Base-by-base conservation (phyloP, 2,329 filamentous ascomycete genomes). In the Hypoxylon sp. region DNA sequence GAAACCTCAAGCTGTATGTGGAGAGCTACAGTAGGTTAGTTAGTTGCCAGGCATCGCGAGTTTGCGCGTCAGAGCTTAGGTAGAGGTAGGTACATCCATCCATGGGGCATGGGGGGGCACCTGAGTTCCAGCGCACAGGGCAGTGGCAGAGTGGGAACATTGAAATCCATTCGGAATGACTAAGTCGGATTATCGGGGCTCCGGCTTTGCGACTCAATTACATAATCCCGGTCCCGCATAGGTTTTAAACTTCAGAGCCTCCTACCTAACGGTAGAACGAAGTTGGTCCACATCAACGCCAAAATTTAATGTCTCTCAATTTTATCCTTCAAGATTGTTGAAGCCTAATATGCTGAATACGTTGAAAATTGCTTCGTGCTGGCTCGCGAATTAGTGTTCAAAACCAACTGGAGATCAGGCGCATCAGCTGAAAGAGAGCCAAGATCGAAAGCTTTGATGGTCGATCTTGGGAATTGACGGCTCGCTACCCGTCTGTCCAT, bases 31-130 rank as follows among this genome's bases (percentile, higher is more conserved):
- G 59, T 28, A 30, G 5, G 2, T n/a, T n/a, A 7, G 7, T 67
- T 63, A 28, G 25, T 62, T 68, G 70, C 73, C 65, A 74, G 73
- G 73, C 73, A 75, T 73, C 73, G 73, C 72, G 72, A 71, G 71
- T 73, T 74, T 75, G 73, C 73, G 73, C 72, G 71, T 73, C 68
- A 68, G 65, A 71, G 71, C 66, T 70, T 55, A 69, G 63, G 55
- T 63, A 65, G n/a, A 56, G 25, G 25, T 48, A 43, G 51, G 51
- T 56, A 56, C 38, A 38, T 46, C 3, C 38, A 38, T 46, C 3
- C 21, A 30, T 28, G 4, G 38, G 14, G 32, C 34, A 36, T 28
- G 4, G 38, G 14, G 14, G 46, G 60, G 38, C 55, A 51, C 17
- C 28, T 61, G 25, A 59, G 61, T 55, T 63, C 36, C 36, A 57